These are phyloP conservation scores for Fraxinus sp. DNA, from an alignment of 305 asterid species.

Conservation along the genomic window DNA sequence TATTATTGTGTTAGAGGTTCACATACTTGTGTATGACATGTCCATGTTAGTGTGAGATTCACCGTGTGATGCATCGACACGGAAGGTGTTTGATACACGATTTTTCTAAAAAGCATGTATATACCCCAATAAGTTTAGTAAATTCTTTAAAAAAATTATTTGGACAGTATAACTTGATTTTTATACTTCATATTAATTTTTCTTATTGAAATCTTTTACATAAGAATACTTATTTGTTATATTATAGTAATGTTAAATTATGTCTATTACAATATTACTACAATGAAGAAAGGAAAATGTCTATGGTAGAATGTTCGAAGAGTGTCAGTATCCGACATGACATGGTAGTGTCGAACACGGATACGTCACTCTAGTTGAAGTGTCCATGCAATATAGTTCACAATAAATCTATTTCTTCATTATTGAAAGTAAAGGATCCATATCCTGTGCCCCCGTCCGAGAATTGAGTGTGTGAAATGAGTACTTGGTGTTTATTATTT, in stretches of 20 bases:
- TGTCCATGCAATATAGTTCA: not conserved
- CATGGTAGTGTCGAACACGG: not conserved
- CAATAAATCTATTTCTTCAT: not conserved
- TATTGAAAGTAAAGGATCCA: not conserved
- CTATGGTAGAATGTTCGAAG: not conserved
- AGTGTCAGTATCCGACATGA: not conserved
- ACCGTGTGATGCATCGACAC: not conserved
- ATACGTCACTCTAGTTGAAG: not conserved
- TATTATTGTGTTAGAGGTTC: conserved; percentile 3
- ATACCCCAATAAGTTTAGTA: not conserved
- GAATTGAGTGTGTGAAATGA: not conserved
- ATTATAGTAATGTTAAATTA: not conserved
- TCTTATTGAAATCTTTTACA: not conserved
- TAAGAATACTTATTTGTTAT: not conserved
- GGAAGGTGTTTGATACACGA: not conserved
- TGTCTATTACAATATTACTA: not conserved
- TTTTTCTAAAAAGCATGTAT: not conserved
- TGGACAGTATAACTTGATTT: not conserved
- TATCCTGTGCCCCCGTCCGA: not conserved
- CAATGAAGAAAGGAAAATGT: not conserved
- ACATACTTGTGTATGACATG: not conserved
- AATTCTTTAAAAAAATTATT: not conserved
- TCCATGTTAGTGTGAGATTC: not conserved
- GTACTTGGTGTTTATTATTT: not conserved
- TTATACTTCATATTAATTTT: not conserved